These are phyloP conservation scores for Akanthomyces uredinophilus DNA, from an alignment of 2,329 filamentous ascomycete genomes.

Conservation along the genomic window DNA sequence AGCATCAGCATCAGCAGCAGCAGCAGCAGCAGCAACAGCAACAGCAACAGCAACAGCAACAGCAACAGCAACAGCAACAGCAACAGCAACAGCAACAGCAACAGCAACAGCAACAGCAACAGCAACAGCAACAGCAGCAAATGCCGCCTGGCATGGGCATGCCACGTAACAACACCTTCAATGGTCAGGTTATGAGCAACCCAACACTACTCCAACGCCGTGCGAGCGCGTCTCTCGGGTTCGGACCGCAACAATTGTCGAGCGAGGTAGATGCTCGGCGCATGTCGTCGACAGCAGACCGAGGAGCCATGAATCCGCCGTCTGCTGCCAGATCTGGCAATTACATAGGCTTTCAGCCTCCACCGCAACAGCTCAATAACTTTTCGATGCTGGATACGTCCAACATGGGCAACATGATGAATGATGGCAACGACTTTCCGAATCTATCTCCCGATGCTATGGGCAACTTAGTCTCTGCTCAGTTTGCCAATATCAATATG, in stretches of 20 bases:
- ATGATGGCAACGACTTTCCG: conserved; percentile 2
- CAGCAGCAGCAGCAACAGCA: not conserved
- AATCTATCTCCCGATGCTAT: conserved; percentile 10
- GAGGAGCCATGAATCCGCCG: conserved; percentile 2
- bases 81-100: not conserved
- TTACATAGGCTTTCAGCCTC: conserved; percentile 9
- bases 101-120: not conserved
- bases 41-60: not conserved
- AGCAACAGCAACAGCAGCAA: not conserved
- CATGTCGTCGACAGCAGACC: conserved; percentile 6
- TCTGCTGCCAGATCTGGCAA: not conserved
- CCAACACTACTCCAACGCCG: conserved; percentile 5
- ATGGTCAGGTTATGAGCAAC: conserved; percentile 8
- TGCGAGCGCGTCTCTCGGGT: conserved; percentile 6
- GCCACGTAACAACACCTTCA: not conserved
- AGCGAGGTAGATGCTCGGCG: conserved; percentile 3
- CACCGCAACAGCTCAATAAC: not conserved
- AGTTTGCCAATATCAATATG: conserved; percentile 13
- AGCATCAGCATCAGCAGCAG: not conserved
- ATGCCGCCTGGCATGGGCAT: not conserved
- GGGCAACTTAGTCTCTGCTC: conserved; percentile 8
- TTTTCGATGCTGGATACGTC: conserved; percentile 10
- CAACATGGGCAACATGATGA: conserved; percentile 7
- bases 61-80: conserved; percentile 11
- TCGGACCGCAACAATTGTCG: not conserved